Evolutionary conservation across 2,329 filamentous ascomycete species (phyloP).

Genomic region (Aspergillus flavus): DNA sequence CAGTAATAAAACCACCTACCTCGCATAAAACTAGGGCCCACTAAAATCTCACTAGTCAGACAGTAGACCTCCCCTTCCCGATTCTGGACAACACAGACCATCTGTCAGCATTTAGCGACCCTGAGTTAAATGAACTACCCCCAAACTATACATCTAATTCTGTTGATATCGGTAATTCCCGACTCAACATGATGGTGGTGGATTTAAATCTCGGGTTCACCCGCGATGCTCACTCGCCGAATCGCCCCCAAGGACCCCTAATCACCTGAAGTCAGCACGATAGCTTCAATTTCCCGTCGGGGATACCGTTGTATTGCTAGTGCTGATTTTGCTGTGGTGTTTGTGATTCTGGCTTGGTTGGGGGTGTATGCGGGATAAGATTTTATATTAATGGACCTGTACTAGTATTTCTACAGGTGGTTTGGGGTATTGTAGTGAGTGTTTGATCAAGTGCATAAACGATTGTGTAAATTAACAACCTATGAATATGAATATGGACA

Average conservation of each 20-base stretch:
- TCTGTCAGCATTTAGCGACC: neutral
- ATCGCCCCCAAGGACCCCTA: no score
- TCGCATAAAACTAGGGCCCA: neutral
- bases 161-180: neutral
- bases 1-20: neutral
- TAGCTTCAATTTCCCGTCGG: no score
- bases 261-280: no score
- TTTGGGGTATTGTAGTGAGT: no score
- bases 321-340: neutral
- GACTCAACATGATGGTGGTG: neutral
- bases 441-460: no score
- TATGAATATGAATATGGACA: no score
- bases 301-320: no score
- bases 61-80: neutral
- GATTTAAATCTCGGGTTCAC: neutral
- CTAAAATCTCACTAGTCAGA: neutral
- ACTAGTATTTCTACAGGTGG: neutral
- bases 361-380: neutral
- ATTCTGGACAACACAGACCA: neutral
- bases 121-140: neutral
- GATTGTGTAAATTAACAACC: no score
- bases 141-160: neutral
- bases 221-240: no score
- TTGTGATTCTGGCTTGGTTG: neutral
- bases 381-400: neutral